Conservation (phyloP, 169 alveolate species). For the Cryptosporidium baileyi region DNA sequence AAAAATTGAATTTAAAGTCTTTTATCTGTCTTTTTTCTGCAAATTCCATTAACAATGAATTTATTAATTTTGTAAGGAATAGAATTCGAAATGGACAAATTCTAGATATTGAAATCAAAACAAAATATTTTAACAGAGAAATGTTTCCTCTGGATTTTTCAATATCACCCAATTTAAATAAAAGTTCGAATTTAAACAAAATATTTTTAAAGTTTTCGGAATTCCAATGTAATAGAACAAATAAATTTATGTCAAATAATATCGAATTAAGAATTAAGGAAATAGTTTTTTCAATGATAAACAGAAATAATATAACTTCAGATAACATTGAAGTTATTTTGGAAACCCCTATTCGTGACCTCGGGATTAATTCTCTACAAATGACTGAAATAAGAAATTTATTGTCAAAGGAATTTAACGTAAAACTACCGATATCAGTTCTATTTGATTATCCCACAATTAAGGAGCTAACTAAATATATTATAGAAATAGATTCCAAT, state of each 20-base stretch:
- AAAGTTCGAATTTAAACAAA: neutral
- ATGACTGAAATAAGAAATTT: constrained; percentile 72
- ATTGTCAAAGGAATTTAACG: constrained; percentile 67
- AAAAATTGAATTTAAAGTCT: neutral
- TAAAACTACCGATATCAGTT: constrained; percentile 72
- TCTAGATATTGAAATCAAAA: constrained; percentile 11
- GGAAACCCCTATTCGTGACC: constrained; percentile 67
- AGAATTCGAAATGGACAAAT: constrained; percentile 5
- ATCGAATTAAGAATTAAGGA: neutral
- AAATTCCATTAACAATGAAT: neutral
- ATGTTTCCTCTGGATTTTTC: neutral
- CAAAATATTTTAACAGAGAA: neutral
- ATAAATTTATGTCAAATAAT: neutral
- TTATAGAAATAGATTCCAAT: constrained; percentile 34
- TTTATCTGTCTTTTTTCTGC: neutral
- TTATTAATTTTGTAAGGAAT: neutral
- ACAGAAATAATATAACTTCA: neutral
- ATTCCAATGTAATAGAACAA: neutral
- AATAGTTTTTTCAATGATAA: neutral
- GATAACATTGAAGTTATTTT: neutral
- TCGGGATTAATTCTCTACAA: constrained; percentile 74
- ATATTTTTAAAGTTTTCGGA: neutral
- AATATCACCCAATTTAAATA: neutral
- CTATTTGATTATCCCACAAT: constrained; percentile 79
- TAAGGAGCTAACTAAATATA: constrained; percentile 71